A percentile compares a stretch with the other conserved stretches of the same genome.
phyloP scores from a whole-genome alignment of 176 grass and related monocot genomes.

The Paspalum vaginatum region DNA sequence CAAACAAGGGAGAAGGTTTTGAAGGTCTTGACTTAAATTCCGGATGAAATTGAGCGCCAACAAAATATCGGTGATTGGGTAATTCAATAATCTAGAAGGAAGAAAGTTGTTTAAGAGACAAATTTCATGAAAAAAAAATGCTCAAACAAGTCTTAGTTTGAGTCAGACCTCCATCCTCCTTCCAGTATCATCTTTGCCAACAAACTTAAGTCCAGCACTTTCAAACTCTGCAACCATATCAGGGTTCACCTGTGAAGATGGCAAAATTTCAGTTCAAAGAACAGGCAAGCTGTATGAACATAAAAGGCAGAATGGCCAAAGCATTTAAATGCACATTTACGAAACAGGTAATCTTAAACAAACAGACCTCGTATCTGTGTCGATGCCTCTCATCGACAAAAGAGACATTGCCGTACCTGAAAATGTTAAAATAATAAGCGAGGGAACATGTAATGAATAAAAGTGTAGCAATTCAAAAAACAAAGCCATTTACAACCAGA shows the following conservation, averaged over 20 bases:
- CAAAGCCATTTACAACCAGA: not conserved
- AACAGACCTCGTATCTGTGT: constrained; percentile 75
- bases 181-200: constrained; percentile 76
- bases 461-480: no score
- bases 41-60: constrained; percentile 94
- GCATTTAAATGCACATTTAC: not conserved
- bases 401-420: constrained; percentile 68
- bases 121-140: not conserved
- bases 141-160: constrained; percentile 3
- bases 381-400: constrained; percentile 83
- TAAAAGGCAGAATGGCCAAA: not conserved
- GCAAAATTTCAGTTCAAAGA: constrained; percentile 32
- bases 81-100: constrained; percentile 88
- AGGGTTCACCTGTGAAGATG: constrained; percentile 68
- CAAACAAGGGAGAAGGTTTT: constrained; percentile 88
- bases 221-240: constrained; percentile 76
- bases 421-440: not conserved
- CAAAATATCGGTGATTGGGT: constrained; percentile 76
- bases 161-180: constrained; percentile 71
- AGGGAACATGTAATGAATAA: not conserved
- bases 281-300: not conserved
- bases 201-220: constrained; percentile 74
- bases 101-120: constrained; percentile 7
- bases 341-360: not conserved
- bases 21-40: constrained; percentile 97